Conservation (phyloP, 805 yeast species). For the Lachancea sp. region DNA sequence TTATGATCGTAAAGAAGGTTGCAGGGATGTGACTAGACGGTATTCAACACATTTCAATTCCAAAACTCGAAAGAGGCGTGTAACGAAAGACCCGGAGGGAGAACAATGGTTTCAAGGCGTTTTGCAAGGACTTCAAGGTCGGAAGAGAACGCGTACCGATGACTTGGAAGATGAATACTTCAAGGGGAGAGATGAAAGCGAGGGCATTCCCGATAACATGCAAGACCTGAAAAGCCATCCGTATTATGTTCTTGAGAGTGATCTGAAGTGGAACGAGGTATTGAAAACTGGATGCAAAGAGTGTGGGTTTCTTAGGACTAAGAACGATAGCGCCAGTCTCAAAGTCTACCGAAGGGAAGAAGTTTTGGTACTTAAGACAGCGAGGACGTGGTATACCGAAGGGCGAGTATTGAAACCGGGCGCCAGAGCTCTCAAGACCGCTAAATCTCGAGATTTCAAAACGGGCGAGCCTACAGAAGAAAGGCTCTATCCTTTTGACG, state of each 20-base stretch:
- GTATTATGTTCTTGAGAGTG: conserved; percentile 69
- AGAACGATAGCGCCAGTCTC: conserved; percentile 38
- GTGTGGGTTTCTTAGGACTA: conserved; percentile 65
- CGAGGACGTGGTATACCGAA: conserved; percentile 78
- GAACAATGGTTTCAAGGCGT: conserved; percentile 55
- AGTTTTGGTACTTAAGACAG: conserved; percentile 58
- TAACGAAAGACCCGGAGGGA: conserved; percentile 53
- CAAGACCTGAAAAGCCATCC: conserved; percentile 88
- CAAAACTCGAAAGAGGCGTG: conserved; percentile 65
- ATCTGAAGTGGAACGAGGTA: conserved; percentile 65
- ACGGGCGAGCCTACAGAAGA: conserved; percentile 51
- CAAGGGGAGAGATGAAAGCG: conserved; percentile 50
- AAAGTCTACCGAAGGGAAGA: conserved; percentile 65
- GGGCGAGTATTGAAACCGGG: conserved; percentile 76
- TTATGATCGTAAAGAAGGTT: conserved; percentile 56
- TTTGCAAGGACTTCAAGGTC: conserved; percentile 22
- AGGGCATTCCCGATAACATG: conserved; percentile 82
- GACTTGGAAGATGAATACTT: conserved; percentile 34
- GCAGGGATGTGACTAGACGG: conserved; percentile 78
- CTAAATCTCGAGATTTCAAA: conserved; percentile 31
- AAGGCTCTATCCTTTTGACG: conserved; percentile 68
- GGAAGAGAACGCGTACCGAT: conserved; percentile 29
- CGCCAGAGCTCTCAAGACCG: conserved; percentile 51
- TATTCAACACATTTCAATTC: conserved; percentile 66
- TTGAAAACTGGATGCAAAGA: conserved; percentile 51